Percentiles rank a stretch among this genome's conserved stretches.
These are phyloP conservation scores for Vigna reflexopilosa DNA, from an alignment of 306 rosid species.

Conservation along the genomic window DNA sequence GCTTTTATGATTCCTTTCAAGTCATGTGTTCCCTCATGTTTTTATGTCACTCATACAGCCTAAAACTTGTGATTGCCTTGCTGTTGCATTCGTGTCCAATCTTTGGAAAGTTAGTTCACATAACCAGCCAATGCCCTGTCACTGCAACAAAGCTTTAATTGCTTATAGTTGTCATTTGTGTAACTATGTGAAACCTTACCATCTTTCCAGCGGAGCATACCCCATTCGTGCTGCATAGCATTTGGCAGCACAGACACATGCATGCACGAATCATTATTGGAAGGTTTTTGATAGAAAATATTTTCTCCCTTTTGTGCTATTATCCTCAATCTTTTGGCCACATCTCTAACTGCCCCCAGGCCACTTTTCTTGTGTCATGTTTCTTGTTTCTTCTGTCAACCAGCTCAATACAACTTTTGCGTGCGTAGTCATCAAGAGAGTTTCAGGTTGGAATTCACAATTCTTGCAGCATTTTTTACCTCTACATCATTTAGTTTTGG, in stretches of 20 bases:
- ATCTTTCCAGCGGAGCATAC: conserved; percentile 80
- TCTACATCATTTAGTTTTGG: conserved; percentile 24
- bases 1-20: conserved; percentile 47
- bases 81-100: conserved; percentile 59
- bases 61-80: conserved; percentile 59
- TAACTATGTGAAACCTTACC: conserved; percentile 55
- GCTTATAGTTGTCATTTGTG: conserved; percentile 69
- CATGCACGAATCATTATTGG: conserved; percentile 44
- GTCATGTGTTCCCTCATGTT: conserved; percentile 56
- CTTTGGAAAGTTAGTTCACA: conserved; percentile 49
- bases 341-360: conserved; percentile 36
- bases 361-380: conserved; percentile 31
- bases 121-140: conserved; percentile 49
- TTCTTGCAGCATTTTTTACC: conserved; percentile 20
- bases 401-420: conserved; percentile 47
- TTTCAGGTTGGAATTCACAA: neutral
- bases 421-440: neutral
- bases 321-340: conserved; percentile 49
- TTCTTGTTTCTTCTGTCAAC: conserved; percentile 41
- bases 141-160: conserved; percentile 48
- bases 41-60: conserved; percentile 56
- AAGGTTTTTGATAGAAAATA: conserved; percentile 32
- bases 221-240: conserved; percentile 54
- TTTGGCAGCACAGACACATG: conserved; percentile 53
- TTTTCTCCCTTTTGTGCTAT: conserved; percentile 35